Evolutionary conservation across 495 filamentous ascomycete species (phyloP).

Genomic region (Annulohypoxylon maeteangense): DNA sequence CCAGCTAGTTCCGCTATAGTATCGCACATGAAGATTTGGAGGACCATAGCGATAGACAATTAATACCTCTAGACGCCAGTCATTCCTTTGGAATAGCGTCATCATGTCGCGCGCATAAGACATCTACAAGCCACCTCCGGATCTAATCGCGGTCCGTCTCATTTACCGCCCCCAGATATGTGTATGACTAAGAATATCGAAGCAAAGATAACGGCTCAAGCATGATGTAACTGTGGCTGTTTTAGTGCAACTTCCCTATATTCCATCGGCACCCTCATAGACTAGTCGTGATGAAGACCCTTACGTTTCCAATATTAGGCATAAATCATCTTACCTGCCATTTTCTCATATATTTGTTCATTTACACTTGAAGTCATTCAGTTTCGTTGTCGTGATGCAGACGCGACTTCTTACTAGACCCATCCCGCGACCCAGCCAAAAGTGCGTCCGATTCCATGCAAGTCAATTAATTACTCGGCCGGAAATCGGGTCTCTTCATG

Average conservation of each 20-base stretch:
- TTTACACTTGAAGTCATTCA: not conserved
- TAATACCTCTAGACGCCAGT: not conserved
- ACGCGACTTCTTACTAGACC: not conserved
- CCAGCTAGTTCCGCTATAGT: conserved; percentile 2
- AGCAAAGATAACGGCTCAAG: not conserved
- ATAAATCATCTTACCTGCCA: not conserved
- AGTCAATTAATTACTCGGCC: not conserved
- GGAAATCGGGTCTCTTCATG: conserved; percentile 7
- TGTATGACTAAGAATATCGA: conserved; percentile 8
- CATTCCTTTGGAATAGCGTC: not conserved
- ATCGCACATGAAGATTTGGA: not conserved
- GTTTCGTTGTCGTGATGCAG: not conserved
- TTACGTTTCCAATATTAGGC: not conserved
- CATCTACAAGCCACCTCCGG: conserved; percentile 8
- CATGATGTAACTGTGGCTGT: conserved; percentile 24
- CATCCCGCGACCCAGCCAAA: not conserved
- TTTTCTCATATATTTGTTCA: not conserved
- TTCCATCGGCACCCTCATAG: conserved; percentile 6
- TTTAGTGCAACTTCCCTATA: not conserved
- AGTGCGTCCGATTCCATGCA: not conserved
- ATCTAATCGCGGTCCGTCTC: conserved; percentile 17
- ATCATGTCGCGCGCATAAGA: conserved; percentile 4
- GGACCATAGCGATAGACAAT: too few relatives aligned
- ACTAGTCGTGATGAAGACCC: conserved; percentile 13
- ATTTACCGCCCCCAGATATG: conserved; percentile 26